Conservation (phyloP, 257 asterid genomes). For the Jacaranda copaia region DNA sequence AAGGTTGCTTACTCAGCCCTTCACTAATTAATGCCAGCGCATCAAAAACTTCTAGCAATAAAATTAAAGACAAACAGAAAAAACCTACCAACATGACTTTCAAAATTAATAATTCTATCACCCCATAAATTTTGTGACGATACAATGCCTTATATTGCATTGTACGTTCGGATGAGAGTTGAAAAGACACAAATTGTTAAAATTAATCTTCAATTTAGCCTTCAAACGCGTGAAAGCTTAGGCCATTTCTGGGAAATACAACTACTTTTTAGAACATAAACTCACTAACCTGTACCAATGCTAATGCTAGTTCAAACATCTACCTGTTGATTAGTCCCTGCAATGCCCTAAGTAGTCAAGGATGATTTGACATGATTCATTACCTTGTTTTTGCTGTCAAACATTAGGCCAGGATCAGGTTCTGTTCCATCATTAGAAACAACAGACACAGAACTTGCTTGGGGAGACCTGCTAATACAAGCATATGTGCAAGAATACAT, state of each 20-base stretch:
- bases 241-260: background rate
- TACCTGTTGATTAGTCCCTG: constrained; percentile 57
- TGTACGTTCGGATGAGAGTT: constrained; percentile 24
- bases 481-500: constrained; percentile 33
- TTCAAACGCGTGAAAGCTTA: constrained; percentile 3
- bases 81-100: constrained; percentile 4
- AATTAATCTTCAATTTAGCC: background rate
- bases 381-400: constrained; percentile 70
- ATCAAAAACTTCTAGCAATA: background rate
- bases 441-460: constrained; percentile 48
- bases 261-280: constrained; percentile 16
- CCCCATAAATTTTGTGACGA: background rate
- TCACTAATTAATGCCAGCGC: constrained; percentile 5
- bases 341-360: constrained; percentile 51
- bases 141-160: background rate
- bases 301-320: constrained; percentile 33
- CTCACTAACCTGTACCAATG: constrained; percentile 27
- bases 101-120: background rate
- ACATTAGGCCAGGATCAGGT: constrained; percentile 47
- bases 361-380: constrained; percentile 43
- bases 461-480: constrained; percentile 58
- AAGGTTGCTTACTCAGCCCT: constrained; percentile 15
- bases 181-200: background rate
- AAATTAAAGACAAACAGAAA: background rate
- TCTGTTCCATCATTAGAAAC: constrained; percentile 56